A percentile compares a stretch with the other conserved stretches of the same genome.
Evolutionary conservation across 2,329 filamentous ascomycete genomes (phyloP).

Genomic region (Sporothrix euskadiensis): DNA sequence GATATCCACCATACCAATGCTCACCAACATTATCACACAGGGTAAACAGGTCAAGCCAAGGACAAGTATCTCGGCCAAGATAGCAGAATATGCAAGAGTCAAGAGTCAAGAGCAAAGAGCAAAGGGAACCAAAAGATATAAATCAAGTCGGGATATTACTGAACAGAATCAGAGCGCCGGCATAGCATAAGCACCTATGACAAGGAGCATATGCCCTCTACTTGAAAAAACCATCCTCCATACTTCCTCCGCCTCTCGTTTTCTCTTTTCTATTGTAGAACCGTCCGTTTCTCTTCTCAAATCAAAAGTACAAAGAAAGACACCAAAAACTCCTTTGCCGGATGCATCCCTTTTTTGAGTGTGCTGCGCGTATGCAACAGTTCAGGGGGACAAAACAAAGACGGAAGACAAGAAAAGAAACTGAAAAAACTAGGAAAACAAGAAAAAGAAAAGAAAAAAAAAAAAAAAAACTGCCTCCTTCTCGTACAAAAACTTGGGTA

Average conservation of each 20-base stretch:
- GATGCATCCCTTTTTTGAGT: slow-evolving; percentile 17
- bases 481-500: slow-evolving; percentile 7
- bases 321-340: slow-evolving; percentile 5
- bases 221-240: background rate
- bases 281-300: background rate
- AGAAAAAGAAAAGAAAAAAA: background rate
- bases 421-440: background rate
- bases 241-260: background rate
- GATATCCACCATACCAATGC: background rate
- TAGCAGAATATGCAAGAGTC: background rate
- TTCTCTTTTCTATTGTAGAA: background rate
- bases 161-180: background rate
- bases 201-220: background rate
- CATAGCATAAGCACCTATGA: background rate
- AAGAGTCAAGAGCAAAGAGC: background rate
- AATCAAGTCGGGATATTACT: background rate
- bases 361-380: background rate
- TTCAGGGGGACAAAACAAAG: background rate
- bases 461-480: background rate
- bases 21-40: background rate
- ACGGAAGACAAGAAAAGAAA: background rate
- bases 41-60: background rate
- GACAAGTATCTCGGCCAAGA: background rate
- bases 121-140: background rate
- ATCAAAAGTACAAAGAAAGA: background rate